Base-by-base conservation (phyloP, 2,329 filamentous ascomycete genomes). In the Trichoderma endophyticum region DNA sequence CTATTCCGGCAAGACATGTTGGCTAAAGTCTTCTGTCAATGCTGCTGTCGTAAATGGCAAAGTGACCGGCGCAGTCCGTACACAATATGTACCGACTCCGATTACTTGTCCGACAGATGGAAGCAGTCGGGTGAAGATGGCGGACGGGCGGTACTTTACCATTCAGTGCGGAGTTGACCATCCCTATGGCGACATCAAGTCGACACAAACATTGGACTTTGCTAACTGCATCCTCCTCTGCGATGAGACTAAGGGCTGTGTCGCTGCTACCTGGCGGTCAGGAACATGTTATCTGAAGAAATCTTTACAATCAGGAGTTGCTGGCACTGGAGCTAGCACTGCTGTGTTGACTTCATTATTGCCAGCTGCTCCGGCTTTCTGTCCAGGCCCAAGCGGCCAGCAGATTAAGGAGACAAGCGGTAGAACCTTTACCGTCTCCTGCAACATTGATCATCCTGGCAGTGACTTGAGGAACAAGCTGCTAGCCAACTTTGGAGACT, bases 221-320 rank as follows among this genome's bases (percentile, higher is more conserved):
- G 51, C 51, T 24, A 67, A 67, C 51, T 67, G 64, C 32, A 59
- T 67, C 32, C 56, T 32, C 11, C 64, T 67, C 32, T 67, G 64
- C 32, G 64, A 67, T n/a, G 64, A 43, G 3, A 59, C 64, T 3
- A 26, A 21, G 3, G 51, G 64, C 7, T 67, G 64, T 21, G 32
- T 67, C 14, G 64, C 64, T 28, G 64, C 64, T 28, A 67, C 51
- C 24, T 67, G 51, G 51, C 51, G 64, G n/a, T 59, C 43, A 21
- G 32, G 51, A 8, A 48, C 48, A 3, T 67, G 64, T 21, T 67
- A 67, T 30, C 32, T 67, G 51, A 67, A 67, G 32, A 67, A 67
- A 24, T 39, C 64, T 7, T 26, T 57, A 15, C 32, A 43, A 7
- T 32, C 32, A 11, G 64, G 30, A 4, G 51, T 59, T 30, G 51